Percentiles rank a stretch among this genome's conserved stretches.
These are phyloP conservation scores for Parastagonospora avenae DNA, from an alignment of 2,329 filamentous ascomycete species.

Conservation along the genomic window DNA sequence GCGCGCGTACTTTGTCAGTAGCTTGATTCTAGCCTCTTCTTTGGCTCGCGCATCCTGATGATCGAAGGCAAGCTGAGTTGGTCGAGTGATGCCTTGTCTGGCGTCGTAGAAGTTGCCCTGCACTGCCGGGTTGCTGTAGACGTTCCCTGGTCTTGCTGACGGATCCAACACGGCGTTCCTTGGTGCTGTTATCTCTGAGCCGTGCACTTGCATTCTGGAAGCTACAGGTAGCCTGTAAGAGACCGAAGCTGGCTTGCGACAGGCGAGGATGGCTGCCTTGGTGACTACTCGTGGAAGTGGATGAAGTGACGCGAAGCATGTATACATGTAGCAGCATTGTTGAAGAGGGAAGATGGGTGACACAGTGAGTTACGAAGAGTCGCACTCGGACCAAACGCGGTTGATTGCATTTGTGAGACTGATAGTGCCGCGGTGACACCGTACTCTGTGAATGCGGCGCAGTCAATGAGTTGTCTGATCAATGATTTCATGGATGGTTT, in stretches of 20 bases:
- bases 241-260: not conserved
- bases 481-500: too few relatives aligned
- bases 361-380: not conserved
- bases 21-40: not conserved
- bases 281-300: not conserved
- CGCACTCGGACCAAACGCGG: not conserved
- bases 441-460: too few relatives aligned
- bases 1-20: not conserved
- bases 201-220: not conserved
- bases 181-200: not conserved
- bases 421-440: not conserved
- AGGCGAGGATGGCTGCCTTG: not conserved
- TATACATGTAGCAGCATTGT: not conserved
- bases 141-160: not conserved
- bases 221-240: not conserved
- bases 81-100: not conserved
- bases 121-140: not conserved
- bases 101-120: not conserved
- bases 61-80: not conserved
- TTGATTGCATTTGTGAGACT: not conserved
- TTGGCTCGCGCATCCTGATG: not conserved
- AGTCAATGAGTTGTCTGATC: too few relatives aligned
- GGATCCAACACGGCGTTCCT: not conserved
- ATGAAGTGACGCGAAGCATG: not conserved
- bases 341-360: not conserved